Evolutionary conservation across 1,139 yeast genomes (phyloP), one percentile per base, ranked within the genome.

Genomic region (Torulaspora pretoriensis): DNA sequence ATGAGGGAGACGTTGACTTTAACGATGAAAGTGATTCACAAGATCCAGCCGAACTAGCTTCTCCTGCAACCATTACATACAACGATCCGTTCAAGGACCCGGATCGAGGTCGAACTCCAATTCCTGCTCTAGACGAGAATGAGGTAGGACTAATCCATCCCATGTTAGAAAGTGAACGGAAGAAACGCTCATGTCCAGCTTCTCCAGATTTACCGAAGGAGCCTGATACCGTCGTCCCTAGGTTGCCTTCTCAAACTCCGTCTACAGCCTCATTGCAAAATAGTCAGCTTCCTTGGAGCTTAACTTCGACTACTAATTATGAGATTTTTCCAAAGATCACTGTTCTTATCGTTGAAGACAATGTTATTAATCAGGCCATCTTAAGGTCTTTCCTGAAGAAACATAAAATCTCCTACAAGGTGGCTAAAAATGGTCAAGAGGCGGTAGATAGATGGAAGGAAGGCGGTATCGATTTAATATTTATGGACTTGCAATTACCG

Each of bases 401-500:
- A 54, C 90, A 92, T 56, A 81, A 86, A 52, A 90, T 92, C 30
- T 83, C 84, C 40, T 89, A 85, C 53, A 83, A 83, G 51, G 83
- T 89, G 36, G 97, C 97, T 6, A 83, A 85, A 47, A 89, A 88
- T 55, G 97, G 97, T 24, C 80, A 82, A 54, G 97, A 90, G 57
- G 97, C 97, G 0, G 78, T 90, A 3, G 95, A 87, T 52, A 85
- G 82, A 64, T 90, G 97, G 97, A 74, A 87, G 50, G 79, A 77
- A 49, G 97, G 97, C 10, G 96, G 96, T 0, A 86, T 84, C 57
- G 97, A 90, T 63, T 71, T 90, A 49, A 94, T 92, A 34, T 74
- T 90, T 39, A 90, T 90, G 97, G 97, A 90, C 70, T 84, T 90
- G 57, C 97, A 90, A 65, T 72, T 90, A 47, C 97, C 97, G 0